Percentiles rank a stretch among this genome's conserved stretches.
Conservation (phyloP, 768 basidiomycete species). For the Phylloporus scabripes region DNA sequence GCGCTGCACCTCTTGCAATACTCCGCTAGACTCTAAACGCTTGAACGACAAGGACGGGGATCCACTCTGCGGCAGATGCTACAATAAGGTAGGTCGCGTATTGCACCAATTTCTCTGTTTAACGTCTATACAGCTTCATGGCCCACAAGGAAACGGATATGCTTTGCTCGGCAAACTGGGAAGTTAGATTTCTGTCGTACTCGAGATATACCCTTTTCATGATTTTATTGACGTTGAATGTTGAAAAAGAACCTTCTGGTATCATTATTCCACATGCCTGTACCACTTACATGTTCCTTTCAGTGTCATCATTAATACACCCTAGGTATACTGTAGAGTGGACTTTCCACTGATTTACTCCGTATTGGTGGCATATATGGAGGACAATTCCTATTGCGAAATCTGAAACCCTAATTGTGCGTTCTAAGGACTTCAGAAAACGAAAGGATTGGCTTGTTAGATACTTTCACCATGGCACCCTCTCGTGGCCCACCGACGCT, state of each 20-base stretch:
- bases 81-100: slow-evolving; percentile 47
- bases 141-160: slow-evolving; percentile 70
- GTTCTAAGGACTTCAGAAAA: too few relatives aligned
- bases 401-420: too few relatives aligned
- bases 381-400: neutral
- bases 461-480: slow-evolving; percentile 42
- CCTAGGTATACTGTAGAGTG: slow-evolving; percentile 8
- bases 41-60: slow-evolving; percentile 73
- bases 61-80: slow-evolving; percentile 67
- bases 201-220: neutral
- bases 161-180: slow-evolving; percentile 57
- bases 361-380: neutral
- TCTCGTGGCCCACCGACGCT: slow-evolving; percentile 50
- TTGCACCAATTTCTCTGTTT: neutral
- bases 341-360: slow-evolving; percentile 3
- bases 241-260: slow-evolving; percentile 5
- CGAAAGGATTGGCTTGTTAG: too few relatives aligned
- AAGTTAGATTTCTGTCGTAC: slow-evolving; percentile 23
- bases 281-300: slow-evolving; percentile 17
- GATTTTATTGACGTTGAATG: slow-evolving; percentile 6
- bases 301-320: slow-evolving; percentile 10
- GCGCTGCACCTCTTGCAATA: slow-evolving; percentile 68
- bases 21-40: slow-evolving; percentile 62
- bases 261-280: slow-evolving; percentile 20
- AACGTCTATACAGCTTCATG: slow-evolving; percentile 52